phyloP scores from a whole-genome alignment of 176 grass and related monocot genomes.

The Pontederia crassipes region DNA sequence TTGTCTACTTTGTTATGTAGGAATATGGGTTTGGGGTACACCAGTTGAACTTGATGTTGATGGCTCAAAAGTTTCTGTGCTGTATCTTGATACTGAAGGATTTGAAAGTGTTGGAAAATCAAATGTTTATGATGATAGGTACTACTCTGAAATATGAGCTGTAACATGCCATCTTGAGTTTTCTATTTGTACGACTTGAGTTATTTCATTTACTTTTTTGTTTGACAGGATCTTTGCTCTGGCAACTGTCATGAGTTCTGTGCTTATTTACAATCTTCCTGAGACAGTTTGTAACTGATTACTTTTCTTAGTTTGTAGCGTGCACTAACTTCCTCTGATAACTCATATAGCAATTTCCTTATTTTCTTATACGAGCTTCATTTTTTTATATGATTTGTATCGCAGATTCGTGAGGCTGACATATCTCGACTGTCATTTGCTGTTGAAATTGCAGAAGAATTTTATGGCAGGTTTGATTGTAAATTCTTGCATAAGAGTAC shows the following conservation, averaged over 20 bases:
- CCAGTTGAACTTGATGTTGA: conserved; percentile 53
- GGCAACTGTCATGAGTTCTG: conserved; percentile 77
- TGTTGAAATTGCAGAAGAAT: conserved; percentile 89
- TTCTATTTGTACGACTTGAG: neutral
- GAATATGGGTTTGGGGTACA: conserved; percentile 86
- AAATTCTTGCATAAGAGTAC: conserved; percentile 9
- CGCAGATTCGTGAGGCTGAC: conserved; percentile 76
- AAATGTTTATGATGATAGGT: conserved; percentile 99
- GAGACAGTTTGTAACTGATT: conserved; percentile 47
- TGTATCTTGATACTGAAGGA: conserved; percentile 85
- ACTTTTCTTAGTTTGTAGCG: conserved; percentile 2
- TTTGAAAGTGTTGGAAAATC: conserved; percentile 95
- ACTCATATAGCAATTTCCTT: too few species aligned
- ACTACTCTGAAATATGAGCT: conserved; percentile 6
- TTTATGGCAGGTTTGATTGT: conserved; percentile 69
- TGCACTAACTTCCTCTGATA: neutral
- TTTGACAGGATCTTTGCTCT: conserved; percentile 71
- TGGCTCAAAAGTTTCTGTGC: conserved; percentile 63
- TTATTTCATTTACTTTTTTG: neutral
- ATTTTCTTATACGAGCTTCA: too few species aligned
- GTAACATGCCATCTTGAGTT: neutral
- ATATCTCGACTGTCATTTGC: conserved; percentile 93
- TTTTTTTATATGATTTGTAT: neutral
- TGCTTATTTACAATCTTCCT: conserved; percentile 92
- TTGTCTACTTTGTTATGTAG: conserved; percentile 20